A percentile compares a stretch with the other conserved stretches of the same genome.
These are phyloP conservation scores for Beauveria varroae DNA, from an alignment of 2,329 filamentous ascomycete species.

Conservation along the genomic window DNA sequence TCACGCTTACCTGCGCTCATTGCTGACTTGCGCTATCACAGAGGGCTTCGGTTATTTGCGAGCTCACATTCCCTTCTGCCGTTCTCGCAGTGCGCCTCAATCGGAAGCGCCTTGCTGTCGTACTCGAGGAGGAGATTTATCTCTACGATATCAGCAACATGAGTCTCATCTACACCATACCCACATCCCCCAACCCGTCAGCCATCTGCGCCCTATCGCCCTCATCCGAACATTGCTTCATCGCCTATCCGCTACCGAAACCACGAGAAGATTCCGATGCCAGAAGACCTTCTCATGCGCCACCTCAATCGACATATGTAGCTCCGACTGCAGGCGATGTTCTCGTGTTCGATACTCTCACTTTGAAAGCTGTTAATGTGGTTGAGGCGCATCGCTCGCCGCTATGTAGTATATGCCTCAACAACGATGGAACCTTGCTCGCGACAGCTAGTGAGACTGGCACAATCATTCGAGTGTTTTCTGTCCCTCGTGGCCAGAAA, in stretches of 20 bases:
- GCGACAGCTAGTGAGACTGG: constrained; percentile 96
- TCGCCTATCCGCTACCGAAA: constrained; percentile 85
- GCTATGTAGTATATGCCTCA: constrained; percentile 82
- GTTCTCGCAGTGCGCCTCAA: constrained; percentile 92
- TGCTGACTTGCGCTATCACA: constrained; percentile 23
- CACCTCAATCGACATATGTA: constrained; percentile 70
- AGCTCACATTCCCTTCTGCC: constrained; percentile 95
- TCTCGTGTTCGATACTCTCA: constrained; percentile 82
- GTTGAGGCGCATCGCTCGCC: constrained; percentile 92
- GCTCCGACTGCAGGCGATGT: constrained; percentile 86
- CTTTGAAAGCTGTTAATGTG: constrained; percentile 87
- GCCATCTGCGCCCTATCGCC: constrained; percentile 90
- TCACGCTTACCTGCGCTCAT: constrained; percentile 1
- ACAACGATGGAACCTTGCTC: constrained; percentile 83
- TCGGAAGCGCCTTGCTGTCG: constrained; percentile 84
- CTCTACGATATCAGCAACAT: constrained; percentile 99
- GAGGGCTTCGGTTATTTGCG: constrained; percentile 81
- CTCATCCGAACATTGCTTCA: constrained; percentile 90
- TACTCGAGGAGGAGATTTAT: constrained; percentile 94
- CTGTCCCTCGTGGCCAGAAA: constrained; percentile 82
- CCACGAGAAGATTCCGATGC: constrained; percentile 53
- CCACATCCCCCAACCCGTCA: constrained; percentile 86
- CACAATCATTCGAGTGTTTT: constrained; percentile 94
- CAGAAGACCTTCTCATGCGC: constrained; percentile 69
- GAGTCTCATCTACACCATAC: constrained; percentile 86